Conservation (phyloP, 1,284 basidiomycete species). For the Sporisorium graminicola region DNA sequence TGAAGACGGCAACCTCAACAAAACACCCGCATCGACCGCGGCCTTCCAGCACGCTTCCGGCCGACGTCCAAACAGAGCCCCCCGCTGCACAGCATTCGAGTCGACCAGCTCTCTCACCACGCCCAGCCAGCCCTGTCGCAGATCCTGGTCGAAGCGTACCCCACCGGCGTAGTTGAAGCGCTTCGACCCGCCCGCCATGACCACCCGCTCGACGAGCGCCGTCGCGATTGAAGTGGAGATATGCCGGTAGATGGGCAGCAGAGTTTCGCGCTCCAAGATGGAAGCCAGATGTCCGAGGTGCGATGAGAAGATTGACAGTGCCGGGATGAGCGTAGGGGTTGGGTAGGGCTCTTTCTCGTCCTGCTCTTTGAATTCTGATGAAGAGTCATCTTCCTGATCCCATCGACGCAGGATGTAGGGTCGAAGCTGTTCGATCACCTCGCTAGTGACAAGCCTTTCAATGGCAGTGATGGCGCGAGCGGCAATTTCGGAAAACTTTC, state of each 20-base stretch:
- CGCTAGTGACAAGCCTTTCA: conserved; percentile 54
- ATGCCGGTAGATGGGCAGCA: conserved; percentile 56
- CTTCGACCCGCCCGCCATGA: conserved; percentile 53
- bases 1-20: conserved; percentile 25
- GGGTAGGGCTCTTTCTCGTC: conserved; percentile 39
- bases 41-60: conserved; percentile 52
- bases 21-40: conserved; percentile 18
- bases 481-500: conserved; percentile 48
- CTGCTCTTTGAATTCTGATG: conserved; percentile 9
- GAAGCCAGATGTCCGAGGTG: conserved; percentile 56
- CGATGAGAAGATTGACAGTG: conserved; percentile 55
- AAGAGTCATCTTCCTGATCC: conserved; percentile 38
- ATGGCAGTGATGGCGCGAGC: conserved; percentile 42
- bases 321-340: conserved; percentile 55
- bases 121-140: conserved; percentile 59
- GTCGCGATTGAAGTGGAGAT: conserved; percentile 33
- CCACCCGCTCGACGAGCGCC: conserved; percentile 58
- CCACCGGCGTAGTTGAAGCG: conserved; percentile 35
- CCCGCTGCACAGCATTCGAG: background rate
- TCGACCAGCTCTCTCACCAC: conserved; percentile 44
- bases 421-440: conserved; percentile 55
- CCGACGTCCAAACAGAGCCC: conserved; percentile 39
- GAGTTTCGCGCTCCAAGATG: conserved; percentile 43
- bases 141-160: conserved; percentile 44
- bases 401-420: conserved; percentile 49